phyloP scores from a whole-genome alignment of 2,329 filamentous ascomycete species.

The Lecanicillium sp. region DNA sequence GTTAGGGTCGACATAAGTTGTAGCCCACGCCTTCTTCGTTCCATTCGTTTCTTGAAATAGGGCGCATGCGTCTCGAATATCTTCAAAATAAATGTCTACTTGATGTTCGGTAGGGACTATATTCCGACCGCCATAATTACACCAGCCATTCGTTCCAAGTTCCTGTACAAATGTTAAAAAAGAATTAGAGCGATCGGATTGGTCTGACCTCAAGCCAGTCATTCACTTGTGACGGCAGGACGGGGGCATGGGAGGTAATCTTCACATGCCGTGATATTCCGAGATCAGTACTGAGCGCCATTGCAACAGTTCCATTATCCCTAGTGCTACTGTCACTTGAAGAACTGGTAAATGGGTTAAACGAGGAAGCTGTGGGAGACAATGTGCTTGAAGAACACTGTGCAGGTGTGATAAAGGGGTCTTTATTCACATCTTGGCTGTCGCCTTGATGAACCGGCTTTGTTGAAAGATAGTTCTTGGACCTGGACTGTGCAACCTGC shows the following conservation, averaged over 20 bases:
- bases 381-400: conserved; percentile 32
- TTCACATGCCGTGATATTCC: conserved; percentile 38
- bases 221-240: conserved; percentile 31
- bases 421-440: conserved; percentile 29
- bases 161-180: too few species aligned
- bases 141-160: conserved; percentile 24
- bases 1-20: conserved; percentile 15
- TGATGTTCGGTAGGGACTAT: conserved; percentile 29
- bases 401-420: conserved; percentile 46
- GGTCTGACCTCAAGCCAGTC: conserved; percentile 29
- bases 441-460: conserved; percentile 10
- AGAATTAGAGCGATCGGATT: background rate
- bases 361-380: conserved; percentile 56
- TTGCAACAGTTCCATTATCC: conserved; percentile 20
- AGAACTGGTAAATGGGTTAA: conserved; percentile 38
- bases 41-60: conserved; percentile 38
- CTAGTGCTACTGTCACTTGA: conserved; percentile 12
- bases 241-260: conserved; percentile 24
- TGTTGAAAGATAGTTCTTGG: background rate
- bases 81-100: conserved; percentile 49
- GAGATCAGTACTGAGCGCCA: conserved; percentile 36
- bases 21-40: conserved; percentile 36
- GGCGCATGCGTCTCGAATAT: conserved; percentile 51
- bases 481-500: background rate
- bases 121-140: conserved; percentile 28